These are phyloP conservation scores for Candida namnaoensis DNA, from an alignment of 805 yeast genomes.

Conservation along the genomic window DNA sequence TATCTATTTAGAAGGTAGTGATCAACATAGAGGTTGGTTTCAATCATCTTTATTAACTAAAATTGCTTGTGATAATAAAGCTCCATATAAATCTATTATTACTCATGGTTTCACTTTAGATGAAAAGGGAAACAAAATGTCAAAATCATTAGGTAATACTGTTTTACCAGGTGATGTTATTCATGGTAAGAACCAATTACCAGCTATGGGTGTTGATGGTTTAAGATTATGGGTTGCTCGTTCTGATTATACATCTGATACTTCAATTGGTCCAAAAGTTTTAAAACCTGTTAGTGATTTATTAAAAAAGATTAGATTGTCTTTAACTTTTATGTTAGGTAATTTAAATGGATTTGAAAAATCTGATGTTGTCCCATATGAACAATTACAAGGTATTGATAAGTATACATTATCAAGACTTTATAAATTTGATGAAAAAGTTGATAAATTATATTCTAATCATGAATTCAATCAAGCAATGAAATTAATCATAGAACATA, in stretches of 20 bases:
- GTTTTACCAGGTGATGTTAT: constrained; percentile 63
- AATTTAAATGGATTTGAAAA: constrained; percentile 43
- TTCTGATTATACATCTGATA: constrained; percentile 76
- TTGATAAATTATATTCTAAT: constrained; percentile 36
- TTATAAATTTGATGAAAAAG: constrained; percentile 31
- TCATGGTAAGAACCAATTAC: constrained; percentile 45
- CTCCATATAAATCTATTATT: constrained; percentile 69
- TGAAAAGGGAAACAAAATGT: constrained; percentile 83
- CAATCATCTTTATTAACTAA: constrained; percentile 86
- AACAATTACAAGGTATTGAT: constrained; percentile 43
- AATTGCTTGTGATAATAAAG: constrained; percentile 35
- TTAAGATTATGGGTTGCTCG: constrained; percentile 86
- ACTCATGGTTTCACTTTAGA: constrained; percentile 95
- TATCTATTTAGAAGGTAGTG: constrained; percentile 93
- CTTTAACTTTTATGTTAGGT: constrained; percentile 76
- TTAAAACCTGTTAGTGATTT: constrained; percentile 72
- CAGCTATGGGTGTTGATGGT: constrained; percentile 83
- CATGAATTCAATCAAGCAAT: constrained; percentile 67
- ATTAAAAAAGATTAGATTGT: constrained; percentile 72
- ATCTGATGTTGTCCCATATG: constrained; percentile 26
- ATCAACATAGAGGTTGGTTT: constrained; percentile 99
- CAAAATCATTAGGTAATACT: constrained; percentile 84
- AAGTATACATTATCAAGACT: constrained; percentile 52
- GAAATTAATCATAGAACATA: constrained; percentile 57
- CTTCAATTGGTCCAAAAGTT: constrained; percentile 63